phyloP scores from a whole-genome alignment of 2,329 filamentous ascomycete genomes.

The Coniochaeta hoffmannii region DNA sequence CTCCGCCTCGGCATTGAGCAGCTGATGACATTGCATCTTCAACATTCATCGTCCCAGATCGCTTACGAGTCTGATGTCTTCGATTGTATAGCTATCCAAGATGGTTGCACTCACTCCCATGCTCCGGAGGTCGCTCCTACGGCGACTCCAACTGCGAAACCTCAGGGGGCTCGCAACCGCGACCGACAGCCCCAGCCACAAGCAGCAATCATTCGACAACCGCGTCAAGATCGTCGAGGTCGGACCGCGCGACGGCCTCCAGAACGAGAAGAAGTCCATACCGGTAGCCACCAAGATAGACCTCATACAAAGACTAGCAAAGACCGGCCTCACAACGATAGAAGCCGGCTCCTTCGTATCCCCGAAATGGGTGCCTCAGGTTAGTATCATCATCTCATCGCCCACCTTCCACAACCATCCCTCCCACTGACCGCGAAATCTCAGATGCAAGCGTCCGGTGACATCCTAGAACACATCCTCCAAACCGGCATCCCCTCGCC shows the following conservation, averaged over 20 bases:
- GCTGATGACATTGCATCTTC: background rate
- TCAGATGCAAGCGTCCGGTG: slow-evolving; percentile 39
- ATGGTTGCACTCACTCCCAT: background rate
- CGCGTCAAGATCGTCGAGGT: slow-evolving; percentile 68
- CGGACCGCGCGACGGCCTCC: slow-evolving; percentile 76
- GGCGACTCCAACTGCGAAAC: background rate
- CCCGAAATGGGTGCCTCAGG: slow-evolving; percentile 79
- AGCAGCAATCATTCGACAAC: slow-evolving; percentile 26
- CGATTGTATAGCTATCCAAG: background rate
- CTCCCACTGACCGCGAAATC: slow-evolving; percentile 21
- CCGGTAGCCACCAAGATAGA: slow-evolving; percentile 68
- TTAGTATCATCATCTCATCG: slow-evolving; percentile 24
- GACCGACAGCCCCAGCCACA: slow-evolving; percentile 13
- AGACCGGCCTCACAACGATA: slow-evolving; percentile 64
- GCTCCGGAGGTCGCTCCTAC: background rate
- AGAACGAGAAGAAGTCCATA: slow-evolving; percentile 72
- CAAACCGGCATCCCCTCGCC: slow-evolving; percentile 45
- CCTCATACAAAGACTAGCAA: slow-evolving; percentile 61
- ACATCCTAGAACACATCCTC: slow-evolving; percentile 65
- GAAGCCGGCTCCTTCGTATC: slow-evolving; percentile 79
- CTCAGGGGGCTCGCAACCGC: slow-evolving; percentile 33
- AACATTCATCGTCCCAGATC: background rate
- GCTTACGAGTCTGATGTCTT: background rate
- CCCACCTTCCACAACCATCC: background rate
- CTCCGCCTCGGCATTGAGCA: background rate